Evolutionary conservation across 139 green algal species (phyloP).

Genomic region (Volvox africanus): DNA sequence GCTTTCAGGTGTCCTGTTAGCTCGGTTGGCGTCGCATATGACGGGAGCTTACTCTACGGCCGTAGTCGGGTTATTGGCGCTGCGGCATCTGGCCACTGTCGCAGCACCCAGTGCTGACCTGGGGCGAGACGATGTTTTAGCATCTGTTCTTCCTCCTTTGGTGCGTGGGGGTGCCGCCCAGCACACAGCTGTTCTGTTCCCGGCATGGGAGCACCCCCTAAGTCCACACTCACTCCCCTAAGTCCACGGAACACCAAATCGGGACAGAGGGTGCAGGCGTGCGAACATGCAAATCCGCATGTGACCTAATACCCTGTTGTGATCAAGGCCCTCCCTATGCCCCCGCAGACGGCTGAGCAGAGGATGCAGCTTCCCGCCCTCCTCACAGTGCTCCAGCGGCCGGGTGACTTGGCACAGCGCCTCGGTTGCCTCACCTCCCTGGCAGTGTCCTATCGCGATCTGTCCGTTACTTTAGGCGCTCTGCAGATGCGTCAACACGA

Average conservation of each 20-base stretch:
- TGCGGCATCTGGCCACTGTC: neutral
- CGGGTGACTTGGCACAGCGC: slow-evolving; percentile 10
- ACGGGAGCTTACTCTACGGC: neutral
- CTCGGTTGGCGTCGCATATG: neutral
- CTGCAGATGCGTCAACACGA: neutral
- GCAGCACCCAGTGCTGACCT: neutral
- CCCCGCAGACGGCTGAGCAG: slow-evolving; percentile 13
- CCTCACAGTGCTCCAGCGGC: neutral
- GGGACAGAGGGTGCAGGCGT: too few species aligned
- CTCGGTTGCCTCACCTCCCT: slow-evolving; percentile 4
- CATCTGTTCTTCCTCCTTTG: neutral
- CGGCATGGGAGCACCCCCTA: too few species aligned
- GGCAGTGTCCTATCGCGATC: slow-evolving; percentile 27
- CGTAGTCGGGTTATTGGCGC: neutral
- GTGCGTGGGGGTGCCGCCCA: neutral
- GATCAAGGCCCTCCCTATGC: neutral
- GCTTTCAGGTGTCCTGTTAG: neutral
- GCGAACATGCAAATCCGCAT: too few species aligned
- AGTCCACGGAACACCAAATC: too few species aligned
- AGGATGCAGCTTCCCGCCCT: slow-evolving; percentile 5
- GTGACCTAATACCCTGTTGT: too few species aligned
- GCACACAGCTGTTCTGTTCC: too few species aligned
- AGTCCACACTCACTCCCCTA: too few species aligned
- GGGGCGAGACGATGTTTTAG: neutral
- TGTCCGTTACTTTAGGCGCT: neutral